Conservation (phyloP, 768 basidiomycete genomes). For the Chalciporus chontae region DNA sequence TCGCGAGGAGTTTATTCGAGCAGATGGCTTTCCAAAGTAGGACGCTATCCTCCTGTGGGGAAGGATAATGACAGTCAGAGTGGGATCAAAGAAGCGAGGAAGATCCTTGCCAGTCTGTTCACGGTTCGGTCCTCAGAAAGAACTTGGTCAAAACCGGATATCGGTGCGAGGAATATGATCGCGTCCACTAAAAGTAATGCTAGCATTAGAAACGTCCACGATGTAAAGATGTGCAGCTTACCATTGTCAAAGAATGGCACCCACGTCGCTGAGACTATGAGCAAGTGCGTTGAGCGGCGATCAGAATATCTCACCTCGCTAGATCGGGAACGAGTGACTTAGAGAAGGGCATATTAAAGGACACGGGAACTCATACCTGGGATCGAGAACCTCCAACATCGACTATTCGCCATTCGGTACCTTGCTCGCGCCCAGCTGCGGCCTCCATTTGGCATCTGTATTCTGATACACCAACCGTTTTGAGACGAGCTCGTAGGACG, state of each 20-base stretch:
- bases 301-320: slow-evolving; percentile 33
- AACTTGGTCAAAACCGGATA: slow-evolving; percentile 55
- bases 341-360: neutral
- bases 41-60: slow-evolving; percentile 66
- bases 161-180: slow-evolving; percentile 59
- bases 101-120: slow-evolving; percentile 42
- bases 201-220: neutral
- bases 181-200: slow-evolving; percentile 33
- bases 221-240: slow-evolving; percentile 12
- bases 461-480: slow-evolving; percentile 74
- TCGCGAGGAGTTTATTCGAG: slow-evolving; percentile 64
- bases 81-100: neutral
- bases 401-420: slow-evolving; percentile 53
- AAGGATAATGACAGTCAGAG: neutral
- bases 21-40: slow-evolving; percentile 73
- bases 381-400: slow-evolving; percentile 53
- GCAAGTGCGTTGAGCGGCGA: slow-evolving; percentile 1
- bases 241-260: slow-evolving; percentile 55
- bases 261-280: slow-evolving; percentile 41
- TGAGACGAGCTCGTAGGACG: slow-evolving; percentile 49
- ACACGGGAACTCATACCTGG: slow-evolving; percentile 35
- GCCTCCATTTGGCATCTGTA: slow-evolving; percentile 82
- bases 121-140: slow-evolving; percentile 49
- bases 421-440: slow-evolving; percentile 44
- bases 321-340: slow-evolving; percentile 3